Evolutionary conservation across 371 early-diverging fungal genomes (phyloP).

Genomic region (Phascolomyces articulosus): DNA sequence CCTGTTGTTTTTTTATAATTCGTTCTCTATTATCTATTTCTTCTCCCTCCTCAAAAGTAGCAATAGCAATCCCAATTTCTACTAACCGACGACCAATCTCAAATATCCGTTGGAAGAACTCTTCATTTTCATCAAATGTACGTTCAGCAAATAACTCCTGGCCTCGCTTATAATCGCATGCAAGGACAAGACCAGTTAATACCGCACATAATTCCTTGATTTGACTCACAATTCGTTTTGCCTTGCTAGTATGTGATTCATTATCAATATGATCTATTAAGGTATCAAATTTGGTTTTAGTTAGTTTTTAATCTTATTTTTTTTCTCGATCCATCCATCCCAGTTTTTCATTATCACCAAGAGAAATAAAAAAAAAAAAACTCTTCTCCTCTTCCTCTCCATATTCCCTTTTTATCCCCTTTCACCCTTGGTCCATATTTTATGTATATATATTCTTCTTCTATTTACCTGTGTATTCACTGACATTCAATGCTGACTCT

Average conservation of each 20-base stretch:
- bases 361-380: too few species aligned
- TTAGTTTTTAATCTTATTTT: neutral
- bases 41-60: too few species aligned
- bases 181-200: constrained; percentile 86
- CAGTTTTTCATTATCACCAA: too few species aligned
- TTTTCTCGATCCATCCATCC: too few species aligned
- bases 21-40: neutral
- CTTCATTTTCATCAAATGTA: constrained; percentile 84
- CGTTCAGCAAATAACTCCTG: constrained; percentile 87
- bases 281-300: constrained; percentile 26
- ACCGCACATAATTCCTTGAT: constrained; percentile 95
- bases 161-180: constrained; percentile 84
- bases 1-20: neutral
- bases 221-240: constrained; percentile 90
- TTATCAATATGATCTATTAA: constrained; percentile 94
- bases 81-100: constrained; percentile 88
- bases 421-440: too few species aligned
- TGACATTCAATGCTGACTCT: constrained; percentile 93
- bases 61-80: too few species aligned
- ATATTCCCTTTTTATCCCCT: too few species aligned
- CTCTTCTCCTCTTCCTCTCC: too few species aligned
- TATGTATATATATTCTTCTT: neutral
- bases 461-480: constrained; percentile 57
- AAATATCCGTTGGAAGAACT: constrained; percentile 89
- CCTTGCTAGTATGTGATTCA: constrained; percentile 78